These are phyloP conservation scores for Abelmoschus esculentus DNA, from an alignment of 345 rosid genomes.

Conservation along the genomic window DNA sequence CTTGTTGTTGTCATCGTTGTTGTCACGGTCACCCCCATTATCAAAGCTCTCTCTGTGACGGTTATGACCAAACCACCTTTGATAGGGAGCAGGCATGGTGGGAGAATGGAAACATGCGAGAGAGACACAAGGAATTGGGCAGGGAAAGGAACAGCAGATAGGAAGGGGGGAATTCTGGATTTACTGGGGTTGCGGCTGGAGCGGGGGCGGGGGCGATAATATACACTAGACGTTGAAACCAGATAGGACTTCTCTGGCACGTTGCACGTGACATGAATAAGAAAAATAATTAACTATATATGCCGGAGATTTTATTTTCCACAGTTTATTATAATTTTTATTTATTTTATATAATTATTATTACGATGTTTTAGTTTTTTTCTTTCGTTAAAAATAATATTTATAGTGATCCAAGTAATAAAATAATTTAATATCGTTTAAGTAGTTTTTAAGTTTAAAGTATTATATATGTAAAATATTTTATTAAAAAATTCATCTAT, in stretches of 20 bases:
- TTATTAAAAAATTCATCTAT: too few species aligned
- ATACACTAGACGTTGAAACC: not conserved
- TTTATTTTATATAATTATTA: too few species aligned
- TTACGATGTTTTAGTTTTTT: too few species aligned
- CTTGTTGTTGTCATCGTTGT: not conserved
- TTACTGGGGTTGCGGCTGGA: too few species aligned
- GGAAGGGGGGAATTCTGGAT: not conserved
- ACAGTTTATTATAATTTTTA: too few species aligned
- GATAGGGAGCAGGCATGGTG: too few species aligned
- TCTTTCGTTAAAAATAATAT: too few species aligned
- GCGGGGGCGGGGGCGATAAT: slow-evolving; percentile 15
- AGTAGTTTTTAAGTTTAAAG: too few species aligned
- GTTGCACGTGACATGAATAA: not conserved
- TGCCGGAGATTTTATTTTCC: too few species aligned
- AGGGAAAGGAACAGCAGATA: not conserved
- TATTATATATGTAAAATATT: too few species aligned
- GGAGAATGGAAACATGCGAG: slow-evolving; percentile 15
- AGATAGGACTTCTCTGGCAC: not conserved
- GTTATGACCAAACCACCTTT: slow-evolving; percentile 13
- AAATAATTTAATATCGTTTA: too few species aligned
- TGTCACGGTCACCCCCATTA: not conserved
- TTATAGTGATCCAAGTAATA: too few species aligned
- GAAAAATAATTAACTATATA: not conserved
- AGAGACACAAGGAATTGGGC: not conserved
- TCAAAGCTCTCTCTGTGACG: not conserved